These are phyloP conservation scores for Fusarium sororula DNA, from an alignment of 2,329 filamentous ascomycete species.

Conservation along the genomic window DNA sequence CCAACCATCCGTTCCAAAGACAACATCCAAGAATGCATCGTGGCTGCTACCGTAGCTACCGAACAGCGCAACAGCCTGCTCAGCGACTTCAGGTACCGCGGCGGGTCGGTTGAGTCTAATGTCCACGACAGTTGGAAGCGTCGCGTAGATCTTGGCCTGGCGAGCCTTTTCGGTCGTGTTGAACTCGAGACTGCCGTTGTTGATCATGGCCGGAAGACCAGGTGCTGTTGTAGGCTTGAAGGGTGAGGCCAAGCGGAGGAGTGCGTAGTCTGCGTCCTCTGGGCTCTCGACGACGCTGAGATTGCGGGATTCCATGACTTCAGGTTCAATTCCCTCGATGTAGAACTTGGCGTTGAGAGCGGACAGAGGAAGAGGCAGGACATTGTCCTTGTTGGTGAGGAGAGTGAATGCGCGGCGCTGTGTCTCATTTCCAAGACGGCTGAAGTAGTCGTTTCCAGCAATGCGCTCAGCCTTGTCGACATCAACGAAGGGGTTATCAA, in stretches of 20 bases:
- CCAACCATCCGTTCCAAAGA: constrained; percentile 48
- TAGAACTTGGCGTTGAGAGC: constrained; percentile 35
- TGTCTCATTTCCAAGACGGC: constrained; percentile 37
- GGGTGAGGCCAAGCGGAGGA: constrained; percentile 52
- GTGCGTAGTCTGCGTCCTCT: constrained; percentile 52
- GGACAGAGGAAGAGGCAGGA: constrained; percentile 31
- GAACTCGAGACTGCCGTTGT: constrained; percentile 54
- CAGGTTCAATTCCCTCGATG: constrained; percentile 28
- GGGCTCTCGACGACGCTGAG: constrained; percentile 49
- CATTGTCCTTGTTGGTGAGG: constrained; percentile 37
- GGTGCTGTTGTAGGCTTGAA: constrained; percentile 47
- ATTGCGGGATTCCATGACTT: constrained; percentile 30
- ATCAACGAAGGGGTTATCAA: constrained; percentile 61
- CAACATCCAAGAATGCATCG: constrained; percentile 55
- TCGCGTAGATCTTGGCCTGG: constrained; percentile 47
- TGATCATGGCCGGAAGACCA: constrained; percentile 51
- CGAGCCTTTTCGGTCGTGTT: constrained; percentile 41
- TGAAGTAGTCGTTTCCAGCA: constrained; percentile 57
- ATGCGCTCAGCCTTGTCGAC: constrained; percentile 44
- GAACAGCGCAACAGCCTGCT: constrained; percentile 50
- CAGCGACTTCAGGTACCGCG: constrained; percentile 53
- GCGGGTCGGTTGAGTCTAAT: constrained; percentile 55
- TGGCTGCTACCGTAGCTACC: constrained; percentile 52
- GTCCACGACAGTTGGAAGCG: constrained; percentile 54
- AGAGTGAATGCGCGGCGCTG: constrained; percentile 44